These are phyloP conservation scores for Spirogloea muscicola DNA, from an alignment of 139 green algal genomes.

Conservation along the genomic window DNA sequence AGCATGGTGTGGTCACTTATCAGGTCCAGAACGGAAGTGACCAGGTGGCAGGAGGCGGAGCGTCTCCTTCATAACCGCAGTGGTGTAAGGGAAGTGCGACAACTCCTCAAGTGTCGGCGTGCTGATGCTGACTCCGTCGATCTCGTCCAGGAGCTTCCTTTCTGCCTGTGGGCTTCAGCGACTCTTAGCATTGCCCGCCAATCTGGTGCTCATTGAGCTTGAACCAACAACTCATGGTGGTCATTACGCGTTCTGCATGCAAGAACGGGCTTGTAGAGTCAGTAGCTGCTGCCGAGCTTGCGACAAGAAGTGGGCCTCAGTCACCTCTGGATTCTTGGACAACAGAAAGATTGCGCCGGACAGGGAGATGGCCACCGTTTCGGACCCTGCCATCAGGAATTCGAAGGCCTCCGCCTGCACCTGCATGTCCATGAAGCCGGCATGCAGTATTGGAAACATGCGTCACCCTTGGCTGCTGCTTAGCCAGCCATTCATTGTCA, in stretches of 20 bases:
- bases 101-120: too few relatives aligned
- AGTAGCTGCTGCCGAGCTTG: too few relatives aligned
- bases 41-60: slow-evolving; percentile 6
- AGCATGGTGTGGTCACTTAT: too few relatives aligned
- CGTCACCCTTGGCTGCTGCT: neutral
- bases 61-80: slow-evolving; percentile 4
- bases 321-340: neutral
- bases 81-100: neutral
- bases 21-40: too few relatives aligned
- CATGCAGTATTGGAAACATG: too few relatives aligned
- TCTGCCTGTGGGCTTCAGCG: too few relatives aligned
- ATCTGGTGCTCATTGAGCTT: too few relatives aligned
- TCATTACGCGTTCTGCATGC: too few relatives aligned
- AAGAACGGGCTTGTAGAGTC: too few relatives aligned
- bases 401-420: slow-evolving; percentile 8
- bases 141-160: neutral
- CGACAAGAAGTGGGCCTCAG: neutral
- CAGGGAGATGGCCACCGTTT: neutral
- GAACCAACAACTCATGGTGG: too few relatives aligned
- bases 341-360: neutral
- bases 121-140: neutral
- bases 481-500: neutral
- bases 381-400: neutral
- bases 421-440: too few relatives aligned
- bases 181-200: too few relatives aligned